Evolutionary conservation across 2,329 filamentous ascomycete species (phyloP), one percentile per base, ranked within the genome.

Genomic region (Ploettnerulaceae sp.): DNA sequence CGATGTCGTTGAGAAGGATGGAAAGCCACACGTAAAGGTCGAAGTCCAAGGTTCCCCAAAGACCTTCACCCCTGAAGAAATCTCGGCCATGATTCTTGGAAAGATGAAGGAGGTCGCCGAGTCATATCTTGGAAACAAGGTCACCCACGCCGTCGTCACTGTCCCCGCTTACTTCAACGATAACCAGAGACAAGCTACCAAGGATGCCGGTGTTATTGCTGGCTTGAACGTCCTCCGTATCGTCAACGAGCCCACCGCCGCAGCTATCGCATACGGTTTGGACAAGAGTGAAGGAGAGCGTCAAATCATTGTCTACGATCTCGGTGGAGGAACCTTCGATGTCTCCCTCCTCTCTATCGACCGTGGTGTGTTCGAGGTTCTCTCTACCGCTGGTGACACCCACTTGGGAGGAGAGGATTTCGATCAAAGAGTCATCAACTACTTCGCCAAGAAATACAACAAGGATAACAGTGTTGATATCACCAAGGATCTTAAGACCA

Each of bases 361-460:
- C 62, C 77, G 89, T 66, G 90, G 90, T 68, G 87, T 95, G 61
- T 95, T 96, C 67, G 89, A 95, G 76, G 90, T 96, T 61, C 72
- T 91, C 71, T 86, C 90, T 70, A 95, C 89, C 63, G 89, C 89
- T 67, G 89, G 90, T 89, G 90, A 96, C 69, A 95, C 90, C 63
- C 90, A 95, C 71, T 81, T 96, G 61, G 90, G 90, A 84, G 90
- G 90, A 82, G 90, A 97, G 72, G 91, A 97, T 76, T 97, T 97
- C 70, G 91, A 97, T 71, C 89, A 97, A 80, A 85, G 91, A 68
- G 79, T 97, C 70, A 95, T 97, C 76, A 89, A 86, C 78, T 79
- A 91, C 82, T 89, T 97, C 67, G 84, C 85, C 76, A 96, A 97
- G 85, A 76, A 79, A 62, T 97, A 95, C 83, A 97, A 97, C 84